phyloP scores from a whole-genome alignment of 2,329 filamentous ascomycete genomes.

The Endothia cerciana region DNA sequence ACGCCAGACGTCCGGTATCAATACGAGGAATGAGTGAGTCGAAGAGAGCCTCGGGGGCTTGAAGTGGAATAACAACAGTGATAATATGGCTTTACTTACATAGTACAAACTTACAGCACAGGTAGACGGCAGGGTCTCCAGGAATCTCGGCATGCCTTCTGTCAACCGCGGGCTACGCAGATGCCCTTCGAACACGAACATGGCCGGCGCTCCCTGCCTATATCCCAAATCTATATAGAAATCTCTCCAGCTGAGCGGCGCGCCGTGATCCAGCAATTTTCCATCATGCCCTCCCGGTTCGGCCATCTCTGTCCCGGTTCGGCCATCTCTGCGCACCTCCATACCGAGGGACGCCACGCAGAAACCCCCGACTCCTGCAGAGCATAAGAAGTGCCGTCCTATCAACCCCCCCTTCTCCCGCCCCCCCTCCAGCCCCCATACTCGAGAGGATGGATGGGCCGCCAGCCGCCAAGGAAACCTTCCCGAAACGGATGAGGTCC shows the following conservation, averaged over 20 bases:
- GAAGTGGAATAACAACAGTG: not conserved
- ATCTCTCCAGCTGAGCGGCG: not conserved
- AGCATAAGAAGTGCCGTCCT: conserved; percentile 1
- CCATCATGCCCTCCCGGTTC: not conserved
- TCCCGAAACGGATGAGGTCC: conserved; percentile 5
- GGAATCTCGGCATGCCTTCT: not conserved
- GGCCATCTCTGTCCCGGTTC: not conserved
- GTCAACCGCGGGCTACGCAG: not conserved
- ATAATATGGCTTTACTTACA: not conserved
- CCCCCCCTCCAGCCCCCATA: not conserved
- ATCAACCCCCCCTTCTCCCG: not conserved
- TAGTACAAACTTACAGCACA: not conserved
- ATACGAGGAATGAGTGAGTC: not conserved
- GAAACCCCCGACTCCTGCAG: not conserved
- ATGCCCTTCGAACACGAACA: not conserved
- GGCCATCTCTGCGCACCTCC: not conserved
- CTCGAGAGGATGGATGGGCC: not conserved
- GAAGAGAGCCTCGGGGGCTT: not conserved
- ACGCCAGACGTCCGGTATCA: not conserved
- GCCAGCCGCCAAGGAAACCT: conserved; percentile 12
- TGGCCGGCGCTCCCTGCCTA: not conserved
- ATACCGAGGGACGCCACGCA: not conserved
- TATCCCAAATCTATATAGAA: not conserved
- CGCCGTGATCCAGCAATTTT: not conserved
- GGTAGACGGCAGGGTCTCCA: not conserved